phyloP scores from a whole-genome alignment of 1,284 basidiomycete species.

The Golubevia pallescens region DNA sequence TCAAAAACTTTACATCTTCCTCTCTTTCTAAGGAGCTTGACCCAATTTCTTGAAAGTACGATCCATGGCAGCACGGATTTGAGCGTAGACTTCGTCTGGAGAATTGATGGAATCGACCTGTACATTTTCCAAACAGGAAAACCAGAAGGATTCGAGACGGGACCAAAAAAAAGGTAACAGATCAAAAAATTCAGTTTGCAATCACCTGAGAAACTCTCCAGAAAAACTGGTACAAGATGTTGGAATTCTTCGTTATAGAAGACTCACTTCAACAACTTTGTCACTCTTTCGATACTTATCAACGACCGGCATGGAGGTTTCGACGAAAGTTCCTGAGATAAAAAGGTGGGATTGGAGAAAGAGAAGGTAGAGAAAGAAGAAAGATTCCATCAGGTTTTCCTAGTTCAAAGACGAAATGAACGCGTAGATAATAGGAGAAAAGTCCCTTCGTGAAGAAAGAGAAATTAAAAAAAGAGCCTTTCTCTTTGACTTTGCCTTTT shows the following conservation, averaged over 20 bases:
- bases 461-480: no score
- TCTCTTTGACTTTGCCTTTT: no score
- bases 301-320: slow-evolving; percentile 95
- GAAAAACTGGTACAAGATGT: no score
- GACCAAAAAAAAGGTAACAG: no score
- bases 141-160: no score
- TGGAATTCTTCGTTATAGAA: background rate
- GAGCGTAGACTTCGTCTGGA: slow-evolving; percentile 48
- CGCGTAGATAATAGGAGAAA: no score
- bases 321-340: slow-evolving; percentile 88
- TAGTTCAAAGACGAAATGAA: background rate
- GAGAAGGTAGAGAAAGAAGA: background rate
- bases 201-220: no score
- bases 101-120: slow-evolving; percentile 42
- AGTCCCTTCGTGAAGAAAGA: no score
- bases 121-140: no score
- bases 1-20: no score
- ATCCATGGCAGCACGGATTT: slow-evolving; percentile 50
- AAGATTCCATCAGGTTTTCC: background rate
- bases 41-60: slow-evolving; percentile 23
- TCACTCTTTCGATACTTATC: slow-evolving; percentile 76
- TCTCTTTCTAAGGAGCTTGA: no score
- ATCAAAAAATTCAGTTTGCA: no score
- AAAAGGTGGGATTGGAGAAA: background rate
- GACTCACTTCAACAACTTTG: slow-evolving; percentile 78